Evolutionary conservation across 1,284 basidiomycete genomes (phyloP), one percentile per base, ranked within the genome.

Genomic region (Hypsizygus ulmarius): DNA sequence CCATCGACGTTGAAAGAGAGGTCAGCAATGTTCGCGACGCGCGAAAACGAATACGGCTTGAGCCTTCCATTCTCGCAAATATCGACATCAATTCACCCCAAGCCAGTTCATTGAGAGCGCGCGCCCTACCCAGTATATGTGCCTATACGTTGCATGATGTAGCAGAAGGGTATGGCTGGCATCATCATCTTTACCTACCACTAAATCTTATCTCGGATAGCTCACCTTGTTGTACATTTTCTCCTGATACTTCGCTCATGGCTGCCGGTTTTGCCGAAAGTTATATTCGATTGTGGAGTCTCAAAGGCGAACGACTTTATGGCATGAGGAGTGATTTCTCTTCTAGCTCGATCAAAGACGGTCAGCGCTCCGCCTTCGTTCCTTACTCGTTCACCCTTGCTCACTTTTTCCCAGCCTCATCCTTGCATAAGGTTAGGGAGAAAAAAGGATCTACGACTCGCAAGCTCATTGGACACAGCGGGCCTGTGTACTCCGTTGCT

Each of bases 181-280:
- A 25, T 25, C 16, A 18, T 37, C 25, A 3, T 40, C 41, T 52
- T n/a, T 14, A 33, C 9, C 25, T 16, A 37, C 25, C 39, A 33
- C 39, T 40, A 12, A 19, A 34, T 30, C 9, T 41, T 47, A 14
- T 39, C 38, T 45, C 46, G 11, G 53, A 21, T 59, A 96, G 93
- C 18, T 78, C 89, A 11, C 91, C 94, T 2, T 93, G 90, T 57
- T 86, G 84, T 47, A 83, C 86, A 11, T 97, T 99, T 62, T 98
- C 96, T 12, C 79, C 81, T 41, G 97, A 99, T 66, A 87, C 87
- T 0, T 90, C 93, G 5, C 68, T 99, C n/a, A 85, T 99, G 81
- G 97, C 96, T 1, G 92, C 90, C 21, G 97, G 97, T 0, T 98
- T 97, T 61, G 81, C 93, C 30, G 96, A 99, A 68, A 97, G 95